These are phyloP conservation scores for Suhomyces coccinellae DNA, from an alignment of 1,139 yeast species.

Conservation along the genomic window DNA sequence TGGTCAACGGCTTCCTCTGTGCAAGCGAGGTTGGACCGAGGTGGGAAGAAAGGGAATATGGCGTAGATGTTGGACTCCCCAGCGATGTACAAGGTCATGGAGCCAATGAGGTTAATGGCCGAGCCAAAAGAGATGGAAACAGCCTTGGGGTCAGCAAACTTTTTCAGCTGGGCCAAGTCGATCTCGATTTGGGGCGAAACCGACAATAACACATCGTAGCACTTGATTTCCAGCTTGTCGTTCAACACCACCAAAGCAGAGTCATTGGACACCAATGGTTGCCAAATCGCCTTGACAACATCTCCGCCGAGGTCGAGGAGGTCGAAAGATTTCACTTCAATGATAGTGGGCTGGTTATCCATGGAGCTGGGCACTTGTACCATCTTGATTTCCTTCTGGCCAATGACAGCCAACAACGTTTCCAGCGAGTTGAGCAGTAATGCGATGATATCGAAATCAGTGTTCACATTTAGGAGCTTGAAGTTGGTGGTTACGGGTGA, in stretches of 20 bases:
- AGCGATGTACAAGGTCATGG: conserved; percentile 39
- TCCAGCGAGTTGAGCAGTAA: conserved; percentile 33
- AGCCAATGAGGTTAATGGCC: conserved; percentile 27
- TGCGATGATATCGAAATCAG: conserved; percentile 22
- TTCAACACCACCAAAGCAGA: conserved; percentile 36
- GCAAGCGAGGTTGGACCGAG: conserved; percentile 23
- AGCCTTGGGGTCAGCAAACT: conserved; percentile 20
- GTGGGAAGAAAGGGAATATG: conserved; percentile 34
- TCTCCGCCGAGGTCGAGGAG: conserved; percentile 19
- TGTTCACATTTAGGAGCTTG: conserved; percentile 16
- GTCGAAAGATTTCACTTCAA: conserved; percentile 19
- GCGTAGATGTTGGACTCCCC: conserved; percentile 28
- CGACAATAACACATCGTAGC: conserved; percentile 33
- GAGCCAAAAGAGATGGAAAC: conserved; percentile 42
- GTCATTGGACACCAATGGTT: conserved; percentile 27
- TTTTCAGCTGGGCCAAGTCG: conserved; percentile 18
- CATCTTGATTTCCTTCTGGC: conserved; percentile 27
- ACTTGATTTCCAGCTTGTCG: conserved; percentile 23
- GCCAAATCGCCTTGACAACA: conserved; percentile 36
- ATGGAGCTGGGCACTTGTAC: conserved; percentile 24
- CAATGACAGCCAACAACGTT: conserved; percentile 35
- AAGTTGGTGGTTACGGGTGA: conserved; percentile 25
- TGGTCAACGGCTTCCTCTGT: conserved; percentile 23
- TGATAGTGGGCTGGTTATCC: not conserved
- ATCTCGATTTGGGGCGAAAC: conserved; percentile 28